phyloP scores from a whole-genome alignment of 441 rosid genomes.

The Flueggea neowawraea region DNA sequence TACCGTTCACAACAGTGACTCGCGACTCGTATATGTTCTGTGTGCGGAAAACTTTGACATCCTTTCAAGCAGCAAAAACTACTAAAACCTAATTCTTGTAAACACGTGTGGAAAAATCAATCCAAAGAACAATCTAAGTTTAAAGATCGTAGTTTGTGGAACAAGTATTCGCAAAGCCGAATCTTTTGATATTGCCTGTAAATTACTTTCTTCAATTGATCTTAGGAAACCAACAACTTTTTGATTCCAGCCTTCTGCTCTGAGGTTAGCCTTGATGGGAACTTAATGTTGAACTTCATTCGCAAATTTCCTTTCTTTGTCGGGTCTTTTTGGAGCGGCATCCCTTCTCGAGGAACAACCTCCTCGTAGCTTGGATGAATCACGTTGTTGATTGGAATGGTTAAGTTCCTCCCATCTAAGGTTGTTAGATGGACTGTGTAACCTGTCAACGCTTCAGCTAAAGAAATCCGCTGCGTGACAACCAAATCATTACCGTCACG shows the following conservation, averaged over 20 bases:
- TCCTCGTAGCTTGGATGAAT: conserved; percentile 74
- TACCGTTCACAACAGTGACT: no score
- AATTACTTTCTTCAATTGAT: neutral
- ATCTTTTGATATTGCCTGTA: no score
- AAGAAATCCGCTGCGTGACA: conserved; percentile 53
- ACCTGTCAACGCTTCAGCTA: conserved; percentile 74
- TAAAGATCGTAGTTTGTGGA: no score
- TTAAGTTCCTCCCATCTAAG: conserved; percentile 67
- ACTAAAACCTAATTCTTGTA: no score
- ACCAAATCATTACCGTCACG: conserved; percentile 80
- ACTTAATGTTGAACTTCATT: conserved; percentile 63
- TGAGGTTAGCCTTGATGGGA: conserved; percentile 57
- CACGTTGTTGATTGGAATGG: conserved; percentile 53
- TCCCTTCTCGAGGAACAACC: conserved; percentile 71
- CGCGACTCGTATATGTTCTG: no score
- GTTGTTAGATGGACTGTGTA: conserved; percentile 56
- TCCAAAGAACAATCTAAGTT: no score
- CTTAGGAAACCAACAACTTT: conserved; percentile 42
- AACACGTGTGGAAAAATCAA: no score
- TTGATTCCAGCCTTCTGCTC: conserved; percentile 83
- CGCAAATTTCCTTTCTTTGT: conserved; percentile 59
- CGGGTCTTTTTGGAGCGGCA: conserved; percentile 67
- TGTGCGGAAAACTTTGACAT: no score
- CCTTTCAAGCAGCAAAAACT: no score
- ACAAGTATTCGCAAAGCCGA: no score